Percentiles rank a stretch among this genome's conserved stretches.
Conservation (phyloP, 2,329 filamentous ascomycete genomes). For the Penicillium sp. region DNA sequence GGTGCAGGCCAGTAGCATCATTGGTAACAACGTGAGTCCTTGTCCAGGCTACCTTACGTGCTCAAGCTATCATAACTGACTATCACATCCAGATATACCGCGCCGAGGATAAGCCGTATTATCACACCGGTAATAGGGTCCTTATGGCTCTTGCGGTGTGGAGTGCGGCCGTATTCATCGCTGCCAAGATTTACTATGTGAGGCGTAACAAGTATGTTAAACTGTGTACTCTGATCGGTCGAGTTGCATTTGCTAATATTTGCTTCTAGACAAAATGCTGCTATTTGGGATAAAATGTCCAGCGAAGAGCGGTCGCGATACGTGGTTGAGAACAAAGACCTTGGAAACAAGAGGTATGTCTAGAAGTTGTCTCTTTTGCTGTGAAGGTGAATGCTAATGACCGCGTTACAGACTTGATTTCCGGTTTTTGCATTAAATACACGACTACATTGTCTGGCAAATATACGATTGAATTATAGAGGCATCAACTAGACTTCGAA, state of each 20-base stretch:
- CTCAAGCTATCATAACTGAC: neutral
- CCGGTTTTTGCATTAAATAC: conserved; percentile 33
- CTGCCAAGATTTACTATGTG: conserved; percentile 41
- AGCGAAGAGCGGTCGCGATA: conserved; percentile 40
- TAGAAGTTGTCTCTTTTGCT: neutral
- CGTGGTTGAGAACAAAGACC: conserved; percentile 37
- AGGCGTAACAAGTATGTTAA: conserved; percentile 40
- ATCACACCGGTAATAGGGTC: conserved; percentile 58
- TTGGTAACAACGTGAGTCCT: conserved; percentile 38
- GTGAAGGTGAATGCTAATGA: neutral
- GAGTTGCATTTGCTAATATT: conserved; percentile 3
- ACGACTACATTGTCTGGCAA: neutral
- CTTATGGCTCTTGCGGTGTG: conserved; percentile 54
- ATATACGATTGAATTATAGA: neutral
- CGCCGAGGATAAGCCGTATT: conserved; percentile 55
- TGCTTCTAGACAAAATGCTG: conserved; percentile 29
- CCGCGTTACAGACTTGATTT: conserved; percentile 36
- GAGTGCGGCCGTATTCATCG: conserved; percentile 51
- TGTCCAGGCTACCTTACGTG: neutral
- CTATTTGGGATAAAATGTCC: conserved; percentile 42
- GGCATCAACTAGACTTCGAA: neutral
- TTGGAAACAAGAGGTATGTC: conserved; percentile 45
- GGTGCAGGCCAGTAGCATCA: conserved; percentile 44
- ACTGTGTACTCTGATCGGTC: neutral
- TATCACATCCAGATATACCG: conserved; percentile 52